Conservation (phyloP, 2,329 filamentous ascomycete species). For the Anisogramma anomala region DNA sequence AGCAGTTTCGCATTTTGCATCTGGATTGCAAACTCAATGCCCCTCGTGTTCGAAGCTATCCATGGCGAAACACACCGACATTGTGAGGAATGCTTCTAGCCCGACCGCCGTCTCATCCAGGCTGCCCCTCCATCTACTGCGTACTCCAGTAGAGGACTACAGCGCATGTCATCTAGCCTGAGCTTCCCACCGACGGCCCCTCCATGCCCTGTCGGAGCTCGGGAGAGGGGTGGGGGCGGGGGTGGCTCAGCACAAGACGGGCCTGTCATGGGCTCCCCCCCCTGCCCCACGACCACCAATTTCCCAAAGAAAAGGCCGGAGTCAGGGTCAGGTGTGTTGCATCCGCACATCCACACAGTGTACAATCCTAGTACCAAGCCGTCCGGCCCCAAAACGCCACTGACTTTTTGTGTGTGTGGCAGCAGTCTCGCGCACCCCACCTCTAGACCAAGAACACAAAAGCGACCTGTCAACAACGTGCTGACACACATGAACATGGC, state of each 20-base stretch:
- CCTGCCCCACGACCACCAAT: background rate
- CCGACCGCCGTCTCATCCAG: no score
- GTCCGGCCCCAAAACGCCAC: no score
- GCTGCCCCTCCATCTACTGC: background rate
- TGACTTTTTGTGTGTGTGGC: no score
- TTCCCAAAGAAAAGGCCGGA: background rate
- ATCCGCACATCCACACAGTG: slow-evolving; percentile 10
- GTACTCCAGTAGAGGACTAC: no score
- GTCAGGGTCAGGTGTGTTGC: slow-evolving; percentile 2
- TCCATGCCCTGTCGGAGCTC: slow-evolving; percentile 11
- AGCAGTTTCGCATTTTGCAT: no score
- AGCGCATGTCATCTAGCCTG: no score
- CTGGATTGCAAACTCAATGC: background rate
- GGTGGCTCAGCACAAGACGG: background rate
- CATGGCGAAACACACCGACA: slow-evolving; percentile 10
- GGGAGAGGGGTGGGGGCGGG: background rate
- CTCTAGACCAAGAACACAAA: no score
- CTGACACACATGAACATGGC: no score
- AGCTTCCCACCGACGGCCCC: slow-evolving; percentile 6
- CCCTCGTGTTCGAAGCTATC: background rate
- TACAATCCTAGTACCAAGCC: background rate
- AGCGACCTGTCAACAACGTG: no score
- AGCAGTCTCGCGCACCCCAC: background rate
- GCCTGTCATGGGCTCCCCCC: background rate
- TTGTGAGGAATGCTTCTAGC: background rate